These are phyloP conservation scores for Talaromyces islandicus DNA, from an alignment of 2,329 filamentous ascomycete species.

Conservation along the genomic window DNA sequence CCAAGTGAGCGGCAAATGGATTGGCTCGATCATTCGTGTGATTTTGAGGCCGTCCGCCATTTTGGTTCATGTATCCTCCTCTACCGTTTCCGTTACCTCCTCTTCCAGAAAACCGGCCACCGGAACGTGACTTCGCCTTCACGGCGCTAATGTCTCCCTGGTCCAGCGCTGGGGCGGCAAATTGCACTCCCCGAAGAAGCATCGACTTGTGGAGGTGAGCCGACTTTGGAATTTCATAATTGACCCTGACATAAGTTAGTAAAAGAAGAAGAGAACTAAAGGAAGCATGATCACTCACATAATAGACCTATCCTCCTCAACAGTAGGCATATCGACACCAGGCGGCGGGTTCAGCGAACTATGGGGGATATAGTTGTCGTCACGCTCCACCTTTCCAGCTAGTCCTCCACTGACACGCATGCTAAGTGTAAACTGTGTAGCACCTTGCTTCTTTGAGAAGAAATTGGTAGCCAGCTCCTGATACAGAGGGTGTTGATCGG, in stretches of 20 bases:
- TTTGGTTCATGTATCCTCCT: conserved; percentile 51
- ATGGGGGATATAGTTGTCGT: conserved; percentile 78
- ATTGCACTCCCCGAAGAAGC: conserved; percentile 76
- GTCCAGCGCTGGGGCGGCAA: conserved; percentile 66
- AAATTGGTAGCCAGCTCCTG: conserved; percentile 78
- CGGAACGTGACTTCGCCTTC: conserved; percentile 57
- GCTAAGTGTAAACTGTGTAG: conserved; percentile 64
- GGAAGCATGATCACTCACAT: conserved; percentile 51
- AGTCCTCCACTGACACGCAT: conserved; percentile 70
- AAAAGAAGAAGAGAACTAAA: neutral
- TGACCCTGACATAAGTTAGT: conserved; percentile 55
- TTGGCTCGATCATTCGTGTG: conserved; percentile 34
- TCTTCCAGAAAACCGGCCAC: conserved; percentile 48
- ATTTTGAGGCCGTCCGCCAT: neutral
- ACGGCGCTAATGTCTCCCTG: conserved; percentile 69
- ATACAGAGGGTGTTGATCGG: conserved; percentile 78
- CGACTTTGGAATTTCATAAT: conserved; percentile 74
- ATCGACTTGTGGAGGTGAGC: conserved; percentile 82
- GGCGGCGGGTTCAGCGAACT: conserved; percentile 74
- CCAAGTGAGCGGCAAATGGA: conserved; percentile 43
- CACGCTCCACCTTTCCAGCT: conserved; percentile 73
- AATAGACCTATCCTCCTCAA: conserved; percentile 82
- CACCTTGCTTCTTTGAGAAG: conserved; percentile 80
- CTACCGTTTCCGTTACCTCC: conserved; percentile 35
- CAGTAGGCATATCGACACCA: conserved; percentile 63